Evolutionary conservation across 345 rosid species (phyloP), one percentile per base, ranked within the genome.

Genomic region (Geranium rotundifolium): DNA sequence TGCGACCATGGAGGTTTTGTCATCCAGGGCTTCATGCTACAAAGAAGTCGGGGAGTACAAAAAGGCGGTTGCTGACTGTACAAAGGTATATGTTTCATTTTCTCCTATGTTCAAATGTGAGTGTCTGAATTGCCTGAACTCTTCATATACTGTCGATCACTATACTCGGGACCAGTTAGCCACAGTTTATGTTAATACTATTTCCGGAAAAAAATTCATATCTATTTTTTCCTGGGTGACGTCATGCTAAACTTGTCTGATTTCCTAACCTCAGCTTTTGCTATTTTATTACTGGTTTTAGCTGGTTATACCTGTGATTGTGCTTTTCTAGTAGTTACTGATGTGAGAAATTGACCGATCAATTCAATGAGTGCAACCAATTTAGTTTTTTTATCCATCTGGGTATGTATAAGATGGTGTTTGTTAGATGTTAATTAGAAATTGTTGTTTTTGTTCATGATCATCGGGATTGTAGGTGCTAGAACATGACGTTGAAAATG

Each of bases 1-100:
- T 64, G 79, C 82, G 7, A 64, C 79, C 55, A 63, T 23, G 0
- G 97, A 93, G 55, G 97, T 85, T 67, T 82, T 88, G 69, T 78
- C 97, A 1, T 69, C 78, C 76, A 85, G 99, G 67, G 99, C 99
- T 69, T 93, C 99, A 1, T 93, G 99, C 67, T 93, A 90, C 80
- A 93, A 90, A 79, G 99, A 93, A 81, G 99, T 90, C 62, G 99
- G 99, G 57, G 99, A 93, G 75, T 88, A 93, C 75, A 93, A 93
- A 80, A 90, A 93, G 80, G 99, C 99, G 30, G 99, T 93, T 31
- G 85, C 91, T 19, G 99, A 90, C 73, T 93, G 97, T 72, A 76
- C 97, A 18, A 83, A 83, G 99, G 97, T 89, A 85, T 67, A 30
- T 58, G 16, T 19, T 54, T 56, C 50, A 41, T 41, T 41, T 13